Evolutionary conservation across 805 yeast species (phyloP), one percentile per base, ranked within the genome.

Genomic region (Candida germanica): DNA sequence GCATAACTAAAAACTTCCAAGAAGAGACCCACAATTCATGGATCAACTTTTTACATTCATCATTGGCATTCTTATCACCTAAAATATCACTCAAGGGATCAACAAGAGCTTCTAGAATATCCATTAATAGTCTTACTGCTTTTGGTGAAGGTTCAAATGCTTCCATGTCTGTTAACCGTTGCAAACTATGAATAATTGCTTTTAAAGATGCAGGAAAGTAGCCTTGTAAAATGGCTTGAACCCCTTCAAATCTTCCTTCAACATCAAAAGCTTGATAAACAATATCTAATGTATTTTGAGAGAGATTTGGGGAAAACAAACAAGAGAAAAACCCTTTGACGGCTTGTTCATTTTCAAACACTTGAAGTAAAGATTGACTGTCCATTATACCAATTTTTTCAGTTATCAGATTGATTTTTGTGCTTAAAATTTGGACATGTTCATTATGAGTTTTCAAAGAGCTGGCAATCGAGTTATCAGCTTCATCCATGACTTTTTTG

Each of bases 141-240:
- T 85, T 75, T 1, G 89, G 88, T 42, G 85, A 78, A 1, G 89
- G 87, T 36, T 83, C 88, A 50, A 67, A 82, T 25, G 73, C 75
- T 21, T 66, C 69, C 40, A 77, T 58, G 10, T 56, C 48, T 4
- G 69, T 71, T 36, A 80, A 62, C 31, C 59, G 64, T 3, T 61
- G 48, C 31, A 84, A 47, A 25, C 74, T 74, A 3, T 50, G 49
- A 37, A 64, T 71, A 17, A 77, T 61, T 0, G 87, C 77, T 3
- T 46, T 47, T 4, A 87, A 47, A 6, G 80, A 71, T 6, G 61
- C 52, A 2, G 58, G 50, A 10, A 80, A 52, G 37, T 75, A 66
- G 6, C 35, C 23, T 7, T 58, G 56, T 17, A 88, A 58, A 24
- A 80, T 52, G 3, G 69, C 71, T 31, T 69, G 75, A n/a, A 86